Conservation (phyloP, 2,329 filamentous ascomycete genomes). For the Leptographium procerum region DNA sequence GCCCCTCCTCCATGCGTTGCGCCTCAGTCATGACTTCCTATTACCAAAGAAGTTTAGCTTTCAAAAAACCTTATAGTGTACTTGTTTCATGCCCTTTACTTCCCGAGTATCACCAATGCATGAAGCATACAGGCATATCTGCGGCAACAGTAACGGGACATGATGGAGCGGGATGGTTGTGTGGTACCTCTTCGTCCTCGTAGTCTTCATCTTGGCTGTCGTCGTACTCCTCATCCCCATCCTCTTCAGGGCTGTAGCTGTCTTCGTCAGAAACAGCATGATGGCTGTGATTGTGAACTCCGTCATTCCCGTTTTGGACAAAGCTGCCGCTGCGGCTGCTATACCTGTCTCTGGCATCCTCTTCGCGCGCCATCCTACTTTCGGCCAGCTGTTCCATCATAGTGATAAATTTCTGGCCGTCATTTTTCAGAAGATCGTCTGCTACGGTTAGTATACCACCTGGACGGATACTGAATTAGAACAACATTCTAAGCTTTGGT, state of each 20-base stretch:
- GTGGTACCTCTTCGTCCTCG: slow-evolving; percentile 64
- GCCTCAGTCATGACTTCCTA: slow-evolving; percentile 96
- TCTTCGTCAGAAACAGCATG: slow-evolving; percentile 52
- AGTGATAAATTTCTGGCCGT: slow-evolving; percentile 98
- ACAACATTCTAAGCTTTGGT: neutral
- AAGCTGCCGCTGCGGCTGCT: slow-evolving; percentile 43
- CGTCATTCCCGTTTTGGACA: slow-evolving; percentile 42
- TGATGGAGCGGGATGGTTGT: neutral
- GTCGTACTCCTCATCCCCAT: slow-evolving; percentile 49
- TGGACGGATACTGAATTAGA: slow-evolving; percentile 26
- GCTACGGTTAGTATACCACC: slow-evolving; percentile 97
- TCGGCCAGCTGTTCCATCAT: slow-evolving; percentile 99
- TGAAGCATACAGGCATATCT: neutral
- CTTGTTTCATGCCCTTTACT: neutral
- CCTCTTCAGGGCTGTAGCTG: slow-evolving; percentile 32
- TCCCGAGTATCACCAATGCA: neutral
- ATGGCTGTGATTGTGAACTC: slow-evolving; percentile 55
- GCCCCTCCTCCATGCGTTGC: slow-evolving; percentile 96
- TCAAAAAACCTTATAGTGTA: neutral
- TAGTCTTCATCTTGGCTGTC: slow-evolving; percentile 56
- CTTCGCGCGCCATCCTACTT: slow-evolving; percentile 91
- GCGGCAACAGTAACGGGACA: neutral
- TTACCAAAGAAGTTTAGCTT: slow-evolving; percentile 23
- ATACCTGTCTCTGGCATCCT: slow-evolving; percentile 64
- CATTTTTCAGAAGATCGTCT: slow-evolving; percentile 96